Evolutionary conservation across 306 rosid genomes (phyloP).

Genomic region (Castanospermum australe): DNA sequence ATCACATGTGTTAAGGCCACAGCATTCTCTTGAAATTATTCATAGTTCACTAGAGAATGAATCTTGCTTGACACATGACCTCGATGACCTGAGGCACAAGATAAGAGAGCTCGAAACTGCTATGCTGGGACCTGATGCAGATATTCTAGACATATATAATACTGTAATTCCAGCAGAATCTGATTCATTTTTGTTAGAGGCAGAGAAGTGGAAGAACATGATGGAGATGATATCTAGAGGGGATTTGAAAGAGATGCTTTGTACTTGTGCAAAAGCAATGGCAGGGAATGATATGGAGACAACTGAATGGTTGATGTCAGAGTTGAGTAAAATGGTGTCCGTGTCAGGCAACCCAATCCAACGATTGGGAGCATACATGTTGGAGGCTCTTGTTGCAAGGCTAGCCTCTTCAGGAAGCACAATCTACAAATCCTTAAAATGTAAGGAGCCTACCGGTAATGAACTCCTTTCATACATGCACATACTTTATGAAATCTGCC

Average conservation of each 20-base stretch:
- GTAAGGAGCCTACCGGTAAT: slow-evolving; percentile 73
- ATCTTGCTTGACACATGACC: slow-evolving; percentile 54
- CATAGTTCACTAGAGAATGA: slow-evolving; percentile 51
- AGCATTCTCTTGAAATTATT: slow-evolving; percentile 46
- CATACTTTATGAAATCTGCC: slow-evolving; percentile 73
- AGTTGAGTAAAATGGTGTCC: slow-evolving; percentile 71
- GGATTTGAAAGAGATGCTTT: slow-evolving; percentile 73
- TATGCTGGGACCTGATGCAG: slow-evolving; percentile 77
- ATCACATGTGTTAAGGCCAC: slow-evolving; percentile 26
- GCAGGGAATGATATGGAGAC: slow-evolving; percentile 54
- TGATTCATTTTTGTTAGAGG: slow-evolving; percentile 38
- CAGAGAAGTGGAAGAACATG: slow-evolving; percentile 52
- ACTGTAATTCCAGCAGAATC: slow-evolving; percentile 25
- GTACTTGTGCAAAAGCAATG: slow-evolving; percentile 73
- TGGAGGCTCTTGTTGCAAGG: slow-evolving; percentile 90
- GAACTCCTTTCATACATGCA: slow-evolving; percentile 85
- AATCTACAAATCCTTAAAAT: slow-evolving; percentile 70
- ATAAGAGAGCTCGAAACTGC: slow-evolving; percentile 77
- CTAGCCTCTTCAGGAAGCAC: slow-evolving; percentile 81
- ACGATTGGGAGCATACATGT: slow-evolving; percentile 81
- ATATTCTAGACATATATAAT: slow-evolving; percentile 36
- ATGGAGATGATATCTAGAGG: slow-evolving; percentile 61
- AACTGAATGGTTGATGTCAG: slow-evolving; percentile 65
- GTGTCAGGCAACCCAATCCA: slow-evolving; percentile 78
- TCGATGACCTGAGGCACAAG: slow-evolving; percentile 69